phyloP scores from a whole-genome alignment of 805 yeast genomes.

The Sugiyamaella marilandica region DNA sequence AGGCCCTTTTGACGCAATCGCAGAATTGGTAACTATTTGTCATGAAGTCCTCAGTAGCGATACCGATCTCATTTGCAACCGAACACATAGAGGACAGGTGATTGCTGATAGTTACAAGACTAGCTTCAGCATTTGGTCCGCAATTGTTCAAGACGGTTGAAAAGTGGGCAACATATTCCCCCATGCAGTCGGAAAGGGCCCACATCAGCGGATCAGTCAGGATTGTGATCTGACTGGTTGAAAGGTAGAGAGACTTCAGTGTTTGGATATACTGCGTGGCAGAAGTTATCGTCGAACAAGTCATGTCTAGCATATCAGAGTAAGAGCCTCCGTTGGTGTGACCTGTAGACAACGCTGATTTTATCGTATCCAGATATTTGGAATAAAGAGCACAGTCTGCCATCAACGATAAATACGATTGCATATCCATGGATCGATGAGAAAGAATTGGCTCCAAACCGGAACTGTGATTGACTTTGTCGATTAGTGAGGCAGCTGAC shows the following conservation, averaged over 20 bases:
- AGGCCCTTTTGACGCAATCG: no score
- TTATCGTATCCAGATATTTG: neutral
- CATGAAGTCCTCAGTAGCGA: neutral
- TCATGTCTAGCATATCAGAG: neutral
- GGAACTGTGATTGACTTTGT: no score
- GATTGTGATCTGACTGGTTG: neutral
- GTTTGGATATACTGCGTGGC: neutral
- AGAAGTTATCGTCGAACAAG: neutral
- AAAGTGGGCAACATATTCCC: neutral
- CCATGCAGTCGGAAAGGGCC: neutral
- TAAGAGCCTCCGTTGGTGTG: neutral
- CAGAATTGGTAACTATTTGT: neutral
- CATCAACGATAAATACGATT: neutral
- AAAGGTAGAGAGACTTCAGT: neutral
- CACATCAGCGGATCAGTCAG: neutral
- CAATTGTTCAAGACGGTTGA: neutral
- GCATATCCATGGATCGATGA: neutral
- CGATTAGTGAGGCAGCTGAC: neutral
- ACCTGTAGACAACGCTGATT: neutral
- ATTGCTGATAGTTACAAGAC: neutral
- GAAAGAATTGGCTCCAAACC: no score
- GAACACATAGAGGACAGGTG: neutral
- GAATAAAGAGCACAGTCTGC: neutral
- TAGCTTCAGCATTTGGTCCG: neutral
- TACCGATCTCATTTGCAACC: neutral